phyloP scores from a whole-genome alignment of 2,329 filamentous ascomycete genomes.

The Microascus cirrosus region DNA sequence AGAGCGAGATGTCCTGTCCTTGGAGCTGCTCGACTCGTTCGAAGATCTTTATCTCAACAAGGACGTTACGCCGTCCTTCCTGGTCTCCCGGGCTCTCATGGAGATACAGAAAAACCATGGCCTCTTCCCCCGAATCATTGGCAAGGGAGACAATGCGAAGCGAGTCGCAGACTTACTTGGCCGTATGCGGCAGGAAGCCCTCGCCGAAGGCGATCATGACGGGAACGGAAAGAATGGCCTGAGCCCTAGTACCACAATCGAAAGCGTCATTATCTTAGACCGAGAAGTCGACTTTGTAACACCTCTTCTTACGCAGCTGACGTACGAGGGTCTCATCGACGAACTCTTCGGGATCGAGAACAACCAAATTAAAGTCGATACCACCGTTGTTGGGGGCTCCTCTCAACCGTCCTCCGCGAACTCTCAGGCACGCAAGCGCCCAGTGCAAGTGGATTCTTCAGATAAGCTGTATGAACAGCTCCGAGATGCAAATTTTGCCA shows the following conservation, averaged over 20 bases:
- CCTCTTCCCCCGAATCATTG: conserved; percentile 86
- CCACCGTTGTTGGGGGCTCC: conserved; percentile 71
- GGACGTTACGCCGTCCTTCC: conserved; percentile 81
- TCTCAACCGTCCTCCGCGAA: conserved; percentile 48
- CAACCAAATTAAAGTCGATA: conserved; percentile 87
- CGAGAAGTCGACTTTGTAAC: conserved; percentile 92
- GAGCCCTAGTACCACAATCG: conserved; percentile 75
- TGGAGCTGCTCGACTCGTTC: conserved; percentile 83
- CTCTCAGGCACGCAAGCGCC: conserved; percentile 61
- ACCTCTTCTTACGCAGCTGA: conserved; percentile 83
- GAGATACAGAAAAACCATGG: conserved; percentile 84
- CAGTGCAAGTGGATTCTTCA: conserved; percentile 77
- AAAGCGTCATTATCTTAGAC: conserved; percentile 90
- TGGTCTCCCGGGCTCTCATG: conserved; percentile 89
- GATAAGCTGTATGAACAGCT: conserved; percentile 84
- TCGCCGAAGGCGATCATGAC: conserved; percentile 64
- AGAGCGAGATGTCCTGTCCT: conserved; percentile 80
- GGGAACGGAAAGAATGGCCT: conserved; percentile 54
- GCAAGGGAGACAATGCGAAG: conserved; percentile 91
- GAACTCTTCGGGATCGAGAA: conserved; percentile 86
- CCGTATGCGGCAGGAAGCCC: conserved; percentile 82
- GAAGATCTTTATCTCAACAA: conserved; percentile 79
- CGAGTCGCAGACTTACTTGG: conserved; percentile 75
- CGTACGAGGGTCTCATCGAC: conserved; percentile 92
- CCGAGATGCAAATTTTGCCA: conserved; percentile 87